Conservation (phyloP, 176 grass and related monocot genomes). For the Lolium rigidum region DNA sequence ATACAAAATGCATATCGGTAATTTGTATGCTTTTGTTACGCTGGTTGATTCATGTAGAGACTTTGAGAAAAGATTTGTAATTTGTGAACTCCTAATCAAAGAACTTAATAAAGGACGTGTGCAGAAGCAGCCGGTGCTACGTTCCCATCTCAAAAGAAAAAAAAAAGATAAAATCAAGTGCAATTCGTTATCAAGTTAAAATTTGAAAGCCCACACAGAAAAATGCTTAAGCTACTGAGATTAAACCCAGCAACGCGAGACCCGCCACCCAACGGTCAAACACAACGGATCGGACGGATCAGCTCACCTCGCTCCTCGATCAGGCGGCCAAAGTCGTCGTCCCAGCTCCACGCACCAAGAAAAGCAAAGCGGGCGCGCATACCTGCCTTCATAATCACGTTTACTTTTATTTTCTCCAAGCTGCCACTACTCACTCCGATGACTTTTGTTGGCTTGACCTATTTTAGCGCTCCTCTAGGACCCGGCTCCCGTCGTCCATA, state of each 20-base stretch:
- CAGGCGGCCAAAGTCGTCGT: background rate
- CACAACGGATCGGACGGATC: conserved; percentile 43
- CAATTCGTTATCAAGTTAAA: no score
- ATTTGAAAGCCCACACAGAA: no score
- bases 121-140: no score
- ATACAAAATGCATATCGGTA: no score
- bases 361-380: background rate
- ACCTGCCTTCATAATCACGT: conserved; percentile 39
- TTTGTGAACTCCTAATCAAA: no score
- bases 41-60: no score
- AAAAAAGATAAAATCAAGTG: no score
- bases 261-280: conserved; percentile 31
- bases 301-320: conserved; percentile 25
- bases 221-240: no score
- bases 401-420: background rate
- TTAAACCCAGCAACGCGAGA: background rate
- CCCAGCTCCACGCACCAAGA: background rate
- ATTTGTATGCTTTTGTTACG: no score
- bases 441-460: conserved; percentile 34
- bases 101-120: no score
- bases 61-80: no score
- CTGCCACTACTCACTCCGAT: conserved; percentile 20
- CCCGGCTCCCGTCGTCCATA: background rate
- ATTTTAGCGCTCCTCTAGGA: background rate
- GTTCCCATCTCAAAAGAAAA: no score